Evolutionary conservation across 257 asterid species (phyloP).

Genomic region (Rubia yunnanensis): DNA sequence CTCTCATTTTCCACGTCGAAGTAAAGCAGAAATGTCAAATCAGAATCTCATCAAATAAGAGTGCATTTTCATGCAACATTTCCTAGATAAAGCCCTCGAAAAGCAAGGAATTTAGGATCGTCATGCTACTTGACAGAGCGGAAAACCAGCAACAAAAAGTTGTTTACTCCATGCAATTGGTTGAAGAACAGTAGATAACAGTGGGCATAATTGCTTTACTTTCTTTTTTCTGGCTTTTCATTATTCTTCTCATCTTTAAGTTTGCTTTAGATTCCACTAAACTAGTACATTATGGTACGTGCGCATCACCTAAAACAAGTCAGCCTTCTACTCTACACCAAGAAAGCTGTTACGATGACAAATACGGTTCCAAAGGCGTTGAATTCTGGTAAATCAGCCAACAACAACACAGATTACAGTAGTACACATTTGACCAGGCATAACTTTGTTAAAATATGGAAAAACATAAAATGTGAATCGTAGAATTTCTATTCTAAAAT

Average conservation of each 20-base stretch:
- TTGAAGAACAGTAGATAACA: constrained; percentile 18
- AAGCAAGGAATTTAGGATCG: constrained; percentile 6
- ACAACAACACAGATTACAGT: background rate
- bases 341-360: constrained; percentile 7
- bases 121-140: background rate
- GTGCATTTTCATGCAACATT: background rate
- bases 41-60: background rate
- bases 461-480: no score
- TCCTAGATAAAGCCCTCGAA: background rate
- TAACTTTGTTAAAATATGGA: background rate
- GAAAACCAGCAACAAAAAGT: constrained; percentile 10
- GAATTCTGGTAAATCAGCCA: constrained; percentile 14
- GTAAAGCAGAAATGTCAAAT: background rate
- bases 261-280: constrained; percentile 23
- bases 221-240: constrained; percentile 26
- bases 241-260: constrained; percentile 22
- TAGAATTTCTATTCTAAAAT: no score
- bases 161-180: no score
- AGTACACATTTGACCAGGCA: background rate
- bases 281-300: constrained; percentile 20
- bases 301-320: constrained; percentile 17
- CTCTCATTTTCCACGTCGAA: background rate
- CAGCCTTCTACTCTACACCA: constrained; percentile 20
- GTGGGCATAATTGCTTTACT: constrained; percentile 24
- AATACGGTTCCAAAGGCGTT: constrained; percentile 3